phyloP scores from a whole-genome alignment of 2,329 filamentous ascomycete genomes.

The Pseudopithomyces chartarum region DNA sequence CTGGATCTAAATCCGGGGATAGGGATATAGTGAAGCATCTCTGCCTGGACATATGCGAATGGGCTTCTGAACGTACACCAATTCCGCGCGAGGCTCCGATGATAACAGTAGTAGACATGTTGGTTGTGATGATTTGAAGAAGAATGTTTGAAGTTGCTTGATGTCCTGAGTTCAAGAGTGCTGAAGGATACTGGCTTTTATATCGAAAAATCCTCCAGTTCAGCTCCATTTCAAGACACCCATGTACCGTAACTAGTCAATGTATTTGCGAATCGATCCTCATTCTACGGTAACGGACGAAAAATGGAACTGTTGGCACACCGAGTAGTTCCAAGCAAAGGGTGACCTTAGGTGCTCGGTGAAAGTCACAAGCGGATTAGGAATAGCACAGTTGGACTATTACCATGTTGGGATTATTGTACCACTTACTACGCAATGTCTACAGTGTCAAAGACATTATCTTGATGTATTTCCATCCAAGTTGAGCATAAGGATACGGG shows the following conservation, averaged over 20 bases:
- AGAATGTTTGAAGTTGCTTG: conserved; percentile 5
- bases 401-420: no score
- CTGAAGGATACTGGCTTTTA: conserved; percentile 2
- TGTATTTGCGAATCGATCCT: not conserved
- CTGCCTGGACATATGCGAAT: not conserved
- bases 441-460: no score
- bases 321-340: no score
- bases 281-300: no score
- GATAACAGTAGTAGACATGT: conserved; percentile 13
- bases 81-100: conserved; percentile 20
- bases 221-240: conserved; percentile 4
- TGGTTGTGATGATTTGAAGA: not conserved
- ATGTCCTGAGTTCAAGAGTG: conserved; percentile 3
- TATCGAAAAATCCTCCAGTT: not conserved
- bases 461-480: no score
- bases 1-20: no score
- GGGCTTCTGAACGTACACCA: conserved; percentile 15
- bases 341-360: no score
- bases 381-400: no score
- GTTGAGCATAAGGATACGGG: no score
- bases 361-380: no score
- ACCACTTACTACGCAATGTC: no score
- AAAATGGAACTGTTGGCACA: no score
- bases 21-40: not conserved
- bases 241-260: not conserved